These are phyloP conservation scores for Leishmania guyanensis DNA, from an alignment of 208 protist genomes.

Conservation along the genomic window DNA sequence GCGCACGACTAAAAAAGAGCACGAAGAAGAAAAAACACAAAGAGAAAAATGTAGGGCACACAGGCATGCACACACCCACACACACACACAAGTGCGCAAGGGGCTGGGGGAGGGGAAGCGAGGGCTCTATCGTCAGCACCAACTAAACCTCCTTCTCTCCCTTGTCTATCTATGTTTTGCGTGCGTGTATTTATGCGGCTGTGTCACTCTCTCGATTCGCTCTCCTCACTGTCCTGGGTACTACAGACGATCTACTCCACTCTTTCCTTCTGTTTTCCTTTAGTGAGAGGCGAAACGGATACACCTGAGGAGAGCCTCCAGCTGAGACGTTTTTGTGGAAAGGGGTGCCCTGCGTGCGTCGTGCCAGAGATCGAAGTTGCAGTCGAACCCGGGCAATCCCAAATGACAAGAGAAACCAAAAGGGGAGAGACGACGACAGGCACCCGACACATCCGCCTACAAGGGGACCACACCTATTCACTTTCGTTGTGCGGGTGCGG, in stretches of 20 bases:
- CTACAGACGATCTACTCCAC: neutral
- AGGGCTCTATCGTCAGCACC: neutral
- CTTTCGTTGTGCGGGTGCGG: neutral
- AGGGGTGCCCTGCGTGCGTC: neutral
- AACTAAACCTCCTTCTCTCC: neutral
- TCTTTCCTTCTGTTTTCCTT: neutral
- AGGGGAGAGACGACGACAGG: conserved; percentile 17
- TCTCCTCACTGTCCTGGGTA: neutral
- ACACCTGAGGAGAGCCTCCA: neutral
- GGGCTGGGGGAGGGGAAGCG: neutral
- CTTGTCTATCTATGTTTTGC: neutral
- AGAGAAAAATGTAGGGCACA: neutral
- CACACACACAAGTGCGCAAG: neutral
- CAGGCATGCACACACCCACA: neutral
- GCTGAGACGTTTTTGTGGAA: neutral
- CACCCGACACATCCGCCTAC: neutral
- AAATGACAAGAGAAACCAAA: conserved; percentile 1
- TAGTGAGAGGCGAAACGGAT: neutral
- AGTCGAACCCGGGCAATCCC: neutral
- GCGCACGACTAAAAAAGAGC: neutral
- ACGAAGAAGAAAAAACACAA: neutral
- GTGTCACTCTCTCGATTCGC: neutral
- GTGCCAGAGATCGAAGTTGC: neutral
- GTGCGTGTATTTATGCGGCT: neutral
- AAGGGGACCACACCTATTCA: neutral